Evolutionary conservation across 2,329 filamentous ascomycete genomes (phyloP).

Genomic region (Fusarium xylarioides): DNA sequence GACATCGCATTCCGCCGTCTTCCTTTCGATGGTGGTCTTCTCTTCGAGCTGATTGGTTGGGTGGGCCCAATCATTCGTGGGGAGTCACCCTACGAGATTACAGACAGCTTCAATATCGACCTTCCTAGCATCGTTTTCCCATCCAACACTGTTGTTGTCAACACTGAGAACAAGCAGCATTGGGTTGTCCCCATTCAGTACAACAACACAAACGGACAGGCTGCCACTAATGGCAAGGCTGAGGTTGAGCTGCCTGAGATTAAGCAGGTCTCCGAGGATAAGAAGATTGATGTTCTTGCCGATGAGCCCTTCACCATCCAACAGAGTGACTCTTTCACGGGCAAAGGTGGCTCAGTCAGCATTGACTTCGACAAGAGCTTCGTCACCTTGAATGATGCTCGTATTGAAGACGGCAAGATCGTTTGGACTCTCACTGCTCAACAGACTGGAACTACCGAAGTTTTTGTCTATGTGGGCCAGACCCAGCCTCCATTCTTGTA

Average conservation of each 20-base stretch:
- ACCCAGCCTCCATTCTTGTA: slow-evolving; percentile 52
- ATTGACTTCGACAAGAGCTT: slow-evolving; percentile 12
- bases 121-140: slow-evolving; percentile 4
- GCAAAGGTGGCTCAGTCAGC: slow-evolving; percentile 6
- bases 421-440: slow-evolving; percentile 6
- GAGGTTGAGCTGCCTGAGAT: slow-evolving; percentile 1
- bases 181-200: slow-evolving; percentile 17
- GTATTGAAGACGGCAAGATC: slow-evolving; percentile 8
- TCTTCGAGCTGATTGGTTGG: slow-evolving; percentile 12
- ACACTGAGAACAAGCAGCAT: slow-evolving; percentile 14
- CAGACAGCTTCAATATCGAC: slow-evolving; percentile 5
- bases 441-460: slow-evolving; percentile 1
- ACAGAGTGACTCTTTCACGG: slow-evolving; percentile 9
- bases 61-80: slow-evolving; percentile 2
- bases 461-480: slow-evolving; percentile 48
- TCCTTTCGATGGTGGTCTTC: slow-evolving; percentile 15
- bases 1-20: slow-evolving; percentile 9
- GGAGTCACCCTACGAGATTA: slow-evolving; percentile 4
- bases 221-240: background rate
- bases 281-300: background rate
- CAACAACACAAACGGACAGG: background rate
- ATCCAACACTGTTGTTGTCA: slow-evolving; percentile 17
- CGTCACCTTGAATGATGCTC: background rate
- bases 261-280: background rate
- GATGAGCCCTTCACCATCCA: slow-evolving; percentile 2